These are phyloP conservation scores for Tylopilus sp. DNA, from an alignment of 768 basidiomycete species.

Conservation along the genomic window DNA sequence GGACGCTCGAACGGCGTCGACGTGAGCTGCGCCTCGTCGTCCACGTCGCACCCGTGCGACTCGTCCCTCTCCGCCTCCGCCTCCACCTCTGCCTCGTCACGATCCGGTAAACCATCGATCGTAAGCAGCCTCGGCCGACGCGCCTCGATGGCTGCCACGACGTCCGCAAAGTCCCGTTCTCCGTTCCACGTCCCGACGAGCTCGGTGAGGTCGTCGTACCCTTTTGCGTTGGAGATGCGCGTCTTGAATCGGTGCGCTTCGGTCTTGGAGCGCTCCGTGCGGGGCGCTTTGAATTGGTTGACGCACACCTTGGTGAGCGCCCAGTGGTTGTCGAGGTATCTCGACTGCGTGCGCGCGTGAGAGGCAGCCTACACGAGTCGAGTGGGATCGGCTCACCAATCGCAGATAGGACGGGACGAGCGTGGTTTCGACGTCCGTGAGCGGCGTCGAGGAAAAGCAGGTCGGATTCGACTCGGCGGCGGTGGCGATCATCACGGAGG, in stretches of 20 bases:
- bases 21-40: slow-evolving; percentile 31
- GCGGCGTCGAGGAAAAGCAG: slow-evolving; percentile 70
- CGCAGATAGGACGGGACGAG: slow-evolving; percentile 73
- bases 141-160: slow-evolving; percentile 45
- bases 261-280: slow-evolving; percentile 52
- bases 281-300: slow-evolving; percentile 72
- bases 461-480: slow-evolving; percentile 92
- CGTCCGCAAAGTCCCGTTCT: slow-evolving; percentile 55
- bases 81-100: not conserved
- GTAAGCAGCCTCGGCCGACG: slow-evolving; percentile 23
- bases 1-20: slow-evolving; percentile 50
- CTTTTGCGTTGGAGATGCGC: slow-evolving; percentile 56
- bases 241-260: slow-evolving; percentile 57
- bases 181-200: slow-evolving; percentile 56
- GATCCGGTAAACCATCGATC: slow-evolving; percentile 5
- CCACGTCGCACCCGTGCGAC: not conserved
- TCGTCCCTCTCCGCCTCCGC: not conserved
- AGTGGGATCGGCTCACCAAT: slow-evolving; percentile 50
- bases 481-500: slow-evolving; percentile 95
- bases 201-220: slow-evolving; percentile 50
- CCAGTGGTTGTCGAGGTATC: slow-evolving; percentile 78
- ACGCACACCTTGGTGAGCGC: slow-evolving; percentile 86
- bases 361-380: not conserved
- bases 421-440: slow-evolving; percentile 63
- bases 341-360: slow-evolving; percentile 43